Evolutionary conservation across 78 protist genomes (phyloP).

Genomic region (Dictyostelium purpureum): DNA sequence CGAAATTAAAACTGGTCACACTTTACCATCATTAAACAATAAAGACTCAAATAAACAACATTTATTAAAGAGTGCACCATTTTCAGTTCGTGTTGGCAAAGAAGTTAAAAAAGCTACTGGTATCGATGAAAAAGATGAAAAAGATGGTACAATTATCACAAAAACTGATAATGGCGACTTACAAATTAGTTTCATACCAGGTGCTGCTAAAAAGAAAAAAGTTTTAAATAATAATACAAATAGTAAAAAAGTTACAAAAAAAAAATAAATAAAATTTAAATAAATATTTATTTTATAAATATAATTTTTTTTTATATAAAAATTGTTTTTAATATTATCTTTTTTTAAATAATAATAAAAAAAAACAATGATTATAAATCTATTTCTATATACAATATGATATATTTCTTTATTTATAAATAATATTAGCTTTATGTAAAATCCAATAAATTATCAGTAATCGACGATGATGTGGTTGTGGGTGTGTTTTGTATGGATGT

Average conservation of each 20-base stretch:
- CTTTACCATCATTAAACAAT: slow-evolving; percentile 25
- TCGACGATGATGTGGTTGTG: background rate
- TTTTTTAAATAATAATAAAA: background rate
- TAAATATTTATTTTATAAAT: background rate
- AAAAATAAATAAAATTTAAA: background rate
- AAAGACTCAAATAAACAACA: background rate
- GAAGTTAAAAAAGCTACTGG: slow-evolving; percentile 3
- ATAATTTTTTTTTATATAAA: background rate
- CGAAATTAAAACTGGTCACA: slow-evolving; percentile 60
- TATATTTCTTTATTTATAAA: too few relatives aligned
- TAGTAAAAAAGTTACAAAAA: background rate
- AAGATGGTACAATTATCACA: slow-evolving; percentile 16
- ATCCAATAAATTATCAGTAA: slow-evolving; percentile 21
- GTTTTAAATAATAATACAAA: background rate
- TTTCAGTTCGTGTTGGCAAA: slow-evolving; percentile 34
- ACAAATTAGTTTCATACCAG: slow-evolving; percentile 52
- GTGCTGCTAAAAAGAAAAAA: background rate
- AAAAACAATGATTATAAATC: background rate
- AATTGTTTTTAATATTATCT: background rate
- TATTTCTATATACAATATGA: background rate
- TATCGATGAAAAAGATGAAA: slow-evolving; percentile 8
- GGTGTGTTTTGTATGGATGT: background rate
- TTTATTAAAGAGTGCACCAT: slow-evolving; percentile 55
- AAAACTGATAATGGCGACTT: slow-evolving; percentile 38
- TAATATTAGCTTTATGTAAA: background rate